These are phyloP conservation scores for Irpex lacteus DNA, from an alignment of 1,284 basidiomycete species.

Conservation along the genomic window DNA sequence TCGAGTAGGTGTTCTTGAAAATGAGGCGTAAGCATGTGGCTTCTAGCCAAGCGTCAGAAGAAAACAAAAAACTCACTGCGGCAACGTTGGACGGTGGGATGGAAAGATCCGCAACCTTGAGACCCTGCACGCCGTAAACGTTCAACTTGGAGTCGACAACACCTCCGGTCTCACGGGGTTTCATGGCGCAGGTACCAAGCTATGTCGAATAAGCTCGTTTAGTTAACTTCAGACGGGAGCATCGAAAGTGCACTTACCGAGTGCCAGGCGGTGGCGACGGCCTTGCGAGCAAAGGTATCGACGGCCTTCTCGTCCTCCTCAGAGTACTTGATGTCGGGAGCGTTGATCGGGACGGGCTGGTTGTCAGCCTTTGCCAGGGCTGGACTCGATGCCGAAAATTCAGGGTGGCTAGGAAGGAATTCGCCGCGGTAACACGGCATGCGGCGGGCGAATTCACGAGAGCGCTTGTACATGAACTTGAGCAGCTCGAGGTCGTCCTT, in stretches of 20 bases:
- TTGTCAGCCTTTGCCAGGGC: constrained; percentile 35
- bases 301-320: constrained; percentile 51
- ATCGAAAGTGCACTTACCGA: constrained; percentile 37
- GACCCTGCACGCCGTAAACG: constrained; percentile 56
- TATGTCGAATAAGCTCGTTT: constrained; percentile 18
- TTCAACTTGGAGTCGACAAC: constrained; percentile 61
- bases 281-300: constrained; percentile 39
- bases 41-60: neutral
- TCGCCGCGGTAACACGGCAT: constrained; percentile 59
- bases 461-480: constrained; percentile 56
- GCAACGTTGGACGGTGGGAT: constrained; percentile 15
- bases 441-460: constrained; percentile 56
- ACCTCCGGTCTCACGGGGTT: constrained; percentile 49
- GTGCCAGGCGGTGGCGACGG: constrained; percentile 48
- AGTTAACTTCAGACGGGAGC: neutral
- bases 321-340: constrained; percentile 50
- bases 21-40: neutral
- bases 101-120: constrained; percentile 50
- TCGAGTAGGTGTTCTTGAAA: constrained; percentile 43
- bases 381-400: constrained; percentile 43
- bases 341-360: constrained; percentile 38
- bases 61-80: constrained; percentile 8
- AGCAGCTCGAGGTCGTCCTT: constrained; percentile 50
- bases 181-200: constrained; percentile 71
- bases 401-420: constrained; percentile 40